Conservation (phyloP, 1,284 basidiomycete species). For the Limonomyces culmigenus region DNA sequence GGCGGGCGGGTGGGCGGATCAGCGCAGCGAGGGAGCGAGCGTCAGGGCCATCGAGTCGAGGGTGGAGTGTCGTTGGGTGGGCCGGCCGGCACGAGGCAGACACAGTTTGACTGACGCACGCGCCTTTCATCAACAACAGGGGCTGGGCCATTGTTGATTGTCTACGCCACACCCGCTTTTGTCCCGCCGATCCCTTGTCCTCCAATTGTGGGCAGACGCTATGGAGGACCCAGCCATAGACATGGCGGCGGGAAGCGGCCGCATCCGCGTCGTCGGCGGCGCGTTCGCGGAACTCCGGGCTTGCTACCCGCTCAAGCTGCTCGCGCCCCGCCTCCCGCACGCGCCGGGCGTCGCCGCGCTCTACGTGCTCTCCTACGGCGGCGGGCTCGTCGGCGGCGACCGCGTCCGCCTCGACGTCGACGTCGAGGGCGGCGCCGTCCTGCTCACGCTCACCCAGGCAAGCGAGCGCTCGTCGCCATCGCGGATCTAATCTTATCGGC, state of each 20-base stretch:
- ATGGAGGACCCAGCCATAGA: too few species aligned
- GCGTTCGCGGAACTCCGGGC: constrained; percentile 71
- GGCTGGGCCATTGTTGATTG: too few species aligned
- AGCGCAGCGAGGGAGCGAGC: too few species aligned
- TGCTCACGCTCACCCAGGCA: constrained; percentile 74
- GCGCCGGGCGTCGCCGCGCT: constrained; percentile 45
- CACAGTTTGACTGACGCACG: too few species aligned
- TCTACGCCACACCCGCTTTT: neutral
- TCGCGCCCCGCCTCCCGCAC: constrained; percentile 45
- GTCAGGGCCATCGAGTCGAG: too few species aligned
- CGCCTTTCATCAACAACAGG: too few species aligned
- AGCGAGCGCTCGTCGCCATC: constrained; percentile 8
- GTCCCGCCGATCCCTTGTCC: neutral
- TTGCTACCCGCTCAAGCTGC: constrained; percentile 82
- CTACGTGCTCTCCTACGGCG: constrained; percentile 84
- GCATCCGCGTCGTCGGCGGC: too few species aligned
- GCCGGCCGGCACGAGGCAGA: too few species aligned
- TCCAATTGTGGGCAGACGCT: neutral
- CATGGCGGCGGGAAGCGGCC: too few species aligned
- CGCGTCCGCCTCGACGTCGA: constrained; percentile 45
- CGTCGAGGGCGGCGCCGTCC: constrained; percentile 34
- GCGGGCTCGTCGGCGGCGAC: constrained; percentile 87
- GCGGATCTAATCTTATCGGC: neutral
- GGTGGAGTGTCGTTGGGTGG: too few species aligned
- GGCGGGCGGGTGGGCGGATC: constrained; percentile 7